Conservation (phyloP, 352 stramenopile species). For the Globisporangium lucens region DNA sequence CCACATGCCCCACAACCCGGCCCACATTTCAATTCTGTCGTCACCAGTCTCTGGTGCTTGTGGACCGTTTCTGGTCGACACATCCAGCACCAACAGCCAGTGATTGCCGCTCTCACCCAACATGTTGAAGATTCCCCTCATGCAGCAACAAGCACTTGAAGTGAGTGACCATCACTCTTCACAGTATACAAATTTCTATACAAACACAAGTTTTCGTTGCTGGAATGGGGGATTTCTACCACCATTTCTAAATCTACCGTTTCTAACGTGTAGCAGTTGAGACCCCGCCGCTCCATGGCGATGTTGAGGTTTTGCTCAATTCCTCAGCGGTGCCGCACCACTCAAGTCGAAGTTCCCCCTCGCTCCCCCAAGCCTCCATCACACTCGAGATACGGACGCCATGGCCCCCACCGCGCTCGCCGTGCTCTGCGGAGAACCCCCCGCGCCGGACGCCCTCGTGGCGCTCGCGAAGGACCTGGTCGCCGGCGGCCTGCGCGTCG, state of each 20-base stretch:
- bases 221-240: constrained; percentile 9
- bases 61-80: no score
- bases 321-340: constrained; percentile 12
- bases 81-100: constrained; percentile 7
- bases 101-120: constrained; percentile 17
- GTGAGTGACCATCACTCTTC: constrained; percentile 3
- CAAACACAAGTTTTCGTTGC: background rate
- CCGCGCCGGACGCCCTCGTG: constrained; percentile 42
- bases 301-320: background rate
- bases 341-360: constrained; percentile 16
- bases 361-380: background rate
- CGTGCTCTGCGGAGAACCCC: constrained; percentile 60
- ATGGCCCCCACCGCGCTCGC: constrained; percentile 52
- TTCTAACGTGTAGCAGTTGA: constrained; percentile 26
- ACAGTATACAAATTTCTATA: background rate
- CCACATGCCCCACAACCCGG: no score
- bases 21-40: no score
- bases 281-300: no score
- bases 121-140: constrained; percentile 19
- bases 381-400: background rate
- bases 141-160: background rate
- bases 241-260: constrained; percentile 15
- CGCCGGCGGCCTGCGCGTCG: constrained; percentile 51
- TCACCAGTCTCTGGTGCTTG: no score
- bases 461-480: constrained; percentile 50